Evolutionary conservation across 1,139 yeast species (phyloP), one percentile per base, ranked within the genome.

Genomic region (Hyphopichia wangnamkhiaoensis): DNA sequence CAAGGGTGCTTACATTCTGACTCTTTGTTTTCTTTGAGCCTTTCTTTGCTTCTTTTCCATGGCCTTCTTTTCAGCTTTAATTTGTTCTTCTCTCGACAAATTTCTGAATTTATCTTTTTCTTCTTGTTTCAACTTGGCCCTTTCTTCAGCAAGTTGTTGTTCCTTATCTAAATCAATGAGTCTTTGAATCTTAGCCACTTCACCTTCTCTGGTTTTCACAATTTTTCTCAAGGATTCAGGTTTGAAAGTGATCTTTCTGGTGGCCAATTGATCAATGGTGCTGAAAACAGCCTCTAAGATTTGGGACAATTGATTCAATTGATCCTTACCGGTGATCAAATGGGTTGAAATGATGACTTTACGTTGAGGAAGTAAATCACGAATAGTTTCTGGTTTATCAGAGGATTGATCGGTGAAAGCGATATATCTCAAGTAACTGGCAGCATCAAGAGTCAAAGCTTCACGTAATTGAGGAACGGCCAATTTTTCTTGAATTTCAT

Each of bases 331-430:
- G 35, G 71, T 56, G 35, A 84, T 74, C 46, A 79, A 56, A 37
- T 63, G 58, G 50, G 84, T 58, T 38, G 80, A 69, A 44, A 87
- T 52, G 25, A 80, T 58, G 34, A 84, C 59, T 52, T 75, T 78
- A 51, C 90, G 79, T 42, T 59, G 61, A 39, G 89, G 81, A 33
- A 61, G 65, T 46, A 78, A 65, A 32, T 80, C 84, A 28, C 67
- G 65, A 37, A 79, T 53, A 28, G 70, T 50, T 31, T 60, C 68
- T 36, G 98, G 97, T 52, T 79, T 84, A 42, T 74, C 83, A 31
- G 67, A 54, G 23, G 90, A 81, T 64, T 88, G 85, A 61, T 93
- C 98, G 38, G 97, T 87, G 56, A 90, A 74, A 26, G 95, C 84
- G 49, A 93, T 60, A 55, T 61, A 84, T 54, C 81, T 80, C 53